Conservation (phyloP, 345 rosid genomes). For the Camelina neglecta region DNA sequence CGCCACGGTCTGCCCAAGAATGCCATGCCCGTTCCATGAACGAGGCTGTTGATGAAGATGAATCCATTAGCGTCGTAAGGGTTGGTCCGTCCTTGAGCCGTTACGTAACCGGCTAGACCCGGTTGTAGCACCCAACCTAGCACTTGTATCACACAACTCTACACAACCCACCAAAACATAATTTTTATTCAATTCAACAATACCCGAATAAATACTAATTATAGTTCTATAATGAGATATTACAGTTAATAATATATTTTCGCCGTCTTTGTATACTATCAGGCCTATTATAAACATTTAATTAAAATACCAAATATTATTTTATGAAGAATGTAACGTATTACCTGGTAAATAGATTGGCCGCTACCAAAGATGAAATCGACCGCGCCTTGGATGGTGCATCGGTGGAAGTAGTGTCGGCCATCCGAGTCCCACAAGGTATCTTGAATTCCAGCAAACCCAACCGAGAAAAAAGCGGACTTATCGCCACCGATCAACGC, state of each 20-base stretch:
- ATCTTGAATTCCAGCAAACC: slow-evolving; percentile 76
- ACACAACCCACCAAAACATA: slow-evolving; percentile 3
- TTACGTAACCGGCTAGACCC: slow-evolving; percentile 49
- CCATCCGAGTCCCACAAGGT: slow-evolving; percentile 80
- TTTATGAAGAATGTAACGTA: slow-evolving; percentile 25
- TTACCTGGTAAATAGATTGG: slow-evolving; percentile 80
- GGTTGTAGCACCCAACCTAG: slow-evolving; percentile 46
- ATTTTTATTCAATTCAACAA: not conserved
- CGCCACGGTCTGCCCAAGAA: slow-evolving; percentile 66
- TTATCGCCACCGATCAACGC: slow-evolving; percentile 73
- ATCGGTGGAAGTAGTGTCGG: slow-evolving; percentile 65
- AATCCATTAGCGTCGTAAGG: slow-evolving; percentile 50
- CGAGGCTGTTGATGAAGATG: slow-evolving; percentile 47
- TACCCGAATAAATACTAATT: not conserved
- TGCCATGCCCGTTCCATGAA: slow-evolving; percentile 42
- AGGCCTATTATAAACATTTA: not conserved
- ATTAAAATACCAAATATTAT: not conserved
- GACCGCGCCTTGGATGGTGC: slow-evolving; percentile 77
- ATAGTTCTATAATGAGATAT: not conserved
- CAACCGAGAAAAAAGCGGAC: slow-evolving; percentile 58
- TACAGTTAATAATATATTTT: not conserved
- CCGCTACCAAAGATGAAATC: slow-evolving; percentile 88
- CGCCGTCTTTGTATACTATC: not conserved
- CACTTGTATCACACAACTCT: slow-evolving; percentile 60
- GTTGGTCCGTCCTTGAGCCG: slow-evolving; percentile 58